phyloP scores from a whole-genome alignment of 495 filamentous ascomycete species.

The Neurospora cerealis region DNA sequence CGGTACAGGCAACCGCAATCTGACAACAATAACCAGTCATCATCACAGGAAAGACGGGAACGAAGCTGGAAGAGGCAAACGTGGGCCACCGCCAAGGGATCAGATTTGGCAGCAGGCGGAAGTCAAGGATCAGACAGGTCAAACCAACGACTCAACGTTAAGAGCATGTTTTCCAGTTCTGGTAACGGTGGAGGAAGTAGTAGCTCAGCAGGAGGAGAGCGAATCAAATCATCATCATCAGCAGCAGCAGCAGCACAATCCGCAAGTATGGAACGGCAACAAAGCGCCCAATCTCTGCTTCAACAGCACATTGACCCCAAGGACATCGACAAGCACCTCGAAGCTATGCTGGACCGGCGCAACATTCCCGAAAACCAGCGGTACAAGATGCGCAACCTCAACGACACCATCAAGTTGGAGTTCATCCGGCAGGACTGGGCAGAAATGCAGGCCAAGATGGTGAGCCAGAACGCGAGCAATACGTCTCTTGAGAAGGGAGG shows the following conservation, averaged over 20 bases:
- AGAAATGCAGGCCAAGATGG: constrained; percentile 41
- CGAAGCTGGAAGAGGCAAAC: not conserved
- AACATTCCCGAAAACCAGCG: constrained; percentile 91
- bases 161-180: not conserved
- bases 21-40: not conserved
- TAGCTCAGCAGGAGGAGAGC: not conserved
- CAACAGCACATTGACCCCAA: constrained; percentile 30
- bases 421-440: constrained; percentile 84
- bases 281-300: not conserved
- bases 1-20: constrained; percentile 18
- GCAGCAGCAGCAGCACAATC: not conserved
- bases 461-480: constrained; percentile 26
- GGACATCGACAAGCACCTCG: constrained; percentile 45
- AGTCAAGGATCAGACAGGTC: not conserved
- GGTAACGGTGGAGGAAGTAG: not conserved
- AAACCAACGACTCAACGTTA: not conserved
- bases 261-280: not conserved
- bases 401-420: constrained; percentile 83
- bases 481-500: constrained; percentile 11
- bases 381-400: constrained; percentile 84
- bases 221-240: not conserved
- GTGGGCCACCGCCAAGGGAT: not conserved
- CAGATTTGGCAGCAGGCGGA: not conserved
- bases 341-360: constrained; percentile 65
- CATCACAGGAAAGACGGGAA: not conserved